A percentile compares a stretch with the other conserved stretches of the same genome.
These are phyloP conservation scores for Zygotorulaspora florentina DNA, from an alignment of 805 yeast genomes.

Conservation along the genomic window DNA sequence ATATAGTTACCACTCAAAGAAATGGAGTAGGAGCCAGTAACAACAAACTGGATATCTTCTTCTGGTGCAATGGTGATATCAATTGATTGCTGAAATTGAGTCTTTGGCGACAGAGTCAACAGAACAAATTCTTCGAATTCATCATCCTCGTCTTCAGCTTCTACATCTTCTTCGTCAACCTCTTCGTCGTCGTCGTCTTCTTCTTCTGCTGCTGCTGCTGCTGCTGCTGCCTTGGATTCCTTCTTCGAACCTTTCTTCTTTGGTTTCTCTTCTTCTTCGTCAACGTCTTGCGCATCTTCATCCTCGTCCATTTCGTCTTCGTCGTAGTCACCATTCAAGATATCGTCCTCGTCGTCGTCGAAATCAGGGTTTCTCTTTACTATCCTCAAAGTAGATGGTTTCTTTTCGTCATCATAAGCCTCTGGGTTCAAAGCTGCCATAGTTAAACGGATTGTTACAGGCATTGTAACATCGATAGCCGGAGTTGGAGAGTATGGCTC, in stretches of 20 bases:
- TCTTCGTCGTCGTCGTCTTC: slow-evolving; percentile 50
- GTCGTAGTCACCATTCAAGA: slow-evolving; percentile 41
- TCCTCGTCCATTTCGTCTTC: slow-evolving; percentile 45
- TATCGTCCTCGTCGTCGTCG: slow-evolving; percentile 45
- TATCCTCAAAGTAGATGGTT: slow-evolving; percentile 86
- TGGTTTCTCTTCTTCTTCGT: slow-evolving; percentile 39
- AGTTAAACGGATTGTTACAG: slow-evolving; percentile 85
- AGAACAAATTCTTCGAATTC: slow-evolving; percentile 80
- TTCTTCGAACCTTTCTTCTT: slow-evolving; percentile 49
- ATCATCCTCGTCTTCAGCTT: slow-evolving; percentile 60
- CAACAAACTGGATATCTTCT: slow-evolving; percentile 92
- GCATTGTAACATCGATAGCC: slow-evolving; percentile 80
- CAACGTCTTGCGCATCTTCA: slow-evolving; percentile 44
- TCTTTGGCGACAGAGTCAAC: slow-evolving; percentile 84
- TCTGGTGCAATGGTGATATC: slow-evolving; percentile 88
- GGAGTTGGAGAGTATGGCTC: slow-evolving; percentile 85
- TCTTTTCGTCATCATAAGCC: slow-evolving; percentile 66
- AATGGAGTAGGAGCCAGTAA: slow-evolving; percentile 91
- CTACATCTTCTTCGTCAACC: slow-evolving; percentile 50
- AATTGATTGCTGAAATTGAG: slow-evolving; percentile 81
- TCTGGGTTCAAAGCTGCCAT: slow-evolving; percentile 95
- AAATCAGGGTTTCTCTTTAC: slow-evolving; percentile 62
- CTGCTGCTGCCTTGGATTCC: slow-evolving; percentile 38
- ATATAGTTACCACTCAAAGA: slow-evolving; percentile 93
- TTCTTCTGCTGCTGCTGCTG: too few relatives aligned